Conservation (phyloP, 805 yeast genomes). For the Starmerella tilneyi region DNA sequence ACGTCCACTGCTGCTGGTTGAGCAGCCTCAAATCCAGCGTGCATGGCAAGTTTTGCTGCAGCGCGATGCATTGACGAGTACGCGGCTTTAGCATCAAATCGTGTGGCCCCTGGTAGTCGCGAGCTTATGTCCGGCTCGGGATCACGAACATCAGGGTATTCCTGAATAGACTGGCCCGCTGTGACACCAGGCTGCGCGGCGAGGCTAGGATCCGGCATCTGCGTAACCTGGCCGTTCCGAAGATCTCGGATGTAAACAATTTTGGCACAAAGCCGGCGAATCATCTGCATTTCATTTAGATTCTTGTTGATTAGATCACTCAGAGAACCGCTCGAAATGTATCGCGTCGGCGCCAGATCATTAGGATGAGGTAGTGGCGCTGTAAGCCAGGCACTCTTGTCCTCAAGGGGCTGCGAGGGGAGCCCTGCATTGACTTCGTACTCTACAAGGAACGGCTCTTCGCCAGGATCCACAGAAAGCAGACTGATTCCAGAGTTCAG, state of each 20-base stretch:
- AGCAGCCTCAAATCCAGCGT: constrained; percentile 80
- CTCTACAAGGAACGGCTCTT: constrained; percentile 44
- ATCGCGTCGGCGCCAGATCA: constrained; percentile 35
- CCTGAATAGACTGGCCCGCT: constrained; percentile 8
- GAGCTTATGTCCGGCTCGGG: constrained; percentile 76
- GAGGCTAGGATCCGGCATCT: background rate
- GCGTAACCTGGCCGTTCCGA: constrained; percentile 41
- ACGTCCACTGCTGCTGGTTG: constrained; percentile 68
- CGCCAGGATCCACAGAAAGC: constrained; percentile 20
- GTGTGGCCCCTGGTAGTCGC: constrained; percentile 59
- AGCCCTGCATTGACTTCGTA: constrained; percentile 75
- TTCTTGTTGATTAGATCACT: constrained; percentile 52
- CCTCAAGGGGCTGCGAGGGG: constrained; percentile 44
- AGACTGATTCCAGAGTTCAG: constrained; percentile 14
- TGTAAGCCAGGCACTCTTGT: constrained; percentile 17
- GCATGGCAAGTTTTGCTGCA: constrained; percentile 74
- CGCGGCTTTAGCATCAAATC: constrained; percentile 49
- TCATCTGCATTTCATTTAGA: constrained; percentile 72
- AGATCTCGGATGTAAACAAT: constrained; percentile 78
- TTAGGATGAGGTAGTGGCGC: constrained; percentile 30
- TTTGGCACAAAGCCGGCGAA: constrained; percentile 78
- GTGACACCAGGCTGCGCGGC: background rate
- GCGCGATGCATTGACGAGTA: constrained; percentile 56
- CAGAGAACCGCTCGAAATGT: constrained; percentile 40
- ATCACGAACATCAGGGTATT: constrained; percentile 40